Evolutionary conservation across 208 protist species (phyloP).

Genomic region (Leishmania amazonensis): DNA sequence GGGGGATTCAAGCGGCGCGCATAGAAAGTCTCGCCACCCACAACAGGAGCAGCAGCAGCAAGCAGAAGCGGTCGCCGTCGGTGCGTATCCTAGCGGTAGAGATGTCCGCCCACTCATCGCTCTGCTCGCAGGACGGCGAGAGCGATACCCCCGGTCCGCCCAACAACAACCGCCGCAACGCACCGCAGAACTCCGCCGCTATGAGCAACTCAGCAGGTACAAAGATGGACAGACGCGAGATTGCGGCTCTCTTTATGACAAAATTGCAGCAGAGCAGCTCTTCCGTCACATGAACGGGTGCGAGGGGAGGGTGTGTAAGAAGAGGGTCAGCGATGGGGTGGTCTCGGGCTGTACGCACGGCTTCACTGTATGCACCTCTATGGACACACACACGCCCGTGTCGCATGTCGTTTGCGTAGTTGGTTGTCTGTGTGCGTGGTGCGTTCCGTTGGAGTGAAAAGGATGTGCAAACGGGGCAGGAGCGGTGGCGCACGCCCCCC

Average conservation of each 20-base stretch:
- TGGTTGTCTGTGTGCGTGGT: neutral
- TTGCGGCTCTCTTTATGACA: conserved; percentile 36
- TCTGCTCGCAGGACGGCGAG: conserved; percentile 10
- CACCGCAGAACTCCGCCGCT: neutral
- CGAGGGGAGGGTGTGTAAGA: neutral
- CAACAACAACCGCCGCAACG: neutral
- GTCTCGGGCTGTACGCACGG: neutral
- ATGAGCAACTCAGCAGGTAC: neutral
- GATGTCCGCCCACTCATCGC: conserved; percentile 21
- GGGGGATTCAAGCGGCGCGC: neutral
- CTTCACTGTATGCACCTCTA: neutral
- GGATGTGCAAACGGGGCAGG: neutral
- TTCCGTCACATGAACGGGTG: neutral
- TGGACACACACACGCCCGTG: neutral
- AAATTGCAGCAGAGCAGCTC: conserved; percentile 14
- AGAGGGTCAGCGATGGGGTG: neutral
- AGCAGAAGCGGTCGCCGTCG: neutral
- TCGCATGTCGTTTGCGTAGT: neutral
- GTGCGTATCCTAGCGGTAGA: conserved; percentile 24
- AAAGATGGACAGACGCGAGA: conserved; percentile 14
- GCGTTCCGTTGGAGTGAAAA: neutral
- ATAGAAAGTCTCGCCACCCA: neutral
- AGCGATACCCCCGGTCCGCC: neutral
- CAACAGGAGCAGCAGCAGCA: neutral
- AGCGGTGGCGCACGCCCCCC: no score